A percentile compares a stretch with the other conserved stretches of the same genome.
Evolutionary conservation across 441 rosid species (phyloP).

Genomic region (Geranium incanum): DNA sequence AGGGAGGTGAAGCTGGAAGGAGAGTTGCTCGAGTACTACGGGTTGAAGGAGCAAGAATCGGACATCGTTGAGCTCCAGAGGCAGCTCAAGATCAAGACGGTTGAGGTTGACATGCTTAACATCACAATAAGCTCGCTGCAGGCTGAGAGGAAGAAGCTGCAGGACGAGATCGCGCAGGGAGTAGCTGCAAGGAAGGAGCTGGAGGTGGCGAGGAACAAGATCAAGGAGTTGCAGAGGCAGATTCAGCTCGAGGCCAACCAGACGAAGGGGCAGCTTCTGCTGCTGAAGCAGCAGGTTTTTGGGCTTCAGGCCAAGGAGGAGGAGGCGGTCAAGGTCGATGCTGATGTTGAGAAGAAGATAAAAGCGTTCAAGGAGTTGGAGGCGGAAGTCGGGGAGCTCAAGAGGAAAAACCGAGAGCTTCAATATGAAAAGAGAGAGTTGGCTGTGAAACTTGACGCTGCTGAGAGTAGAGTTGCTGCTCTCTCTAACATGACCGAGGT

Average conservation of each 20-base stretch:
- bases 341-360: conserved; percentile 59
- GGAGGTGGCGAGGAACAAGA: conserved; percentile 67
- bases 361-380: conserved; percentile 66
- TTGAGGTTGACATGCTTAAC: conserved; percentile 82
- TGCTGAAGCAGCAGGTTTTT: conserved; percentile 86
- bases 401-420: conserved; percentile 84
- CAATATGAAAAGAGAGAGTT: conserved; percentile 89
- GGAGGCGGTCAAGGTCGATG: conserved; percentile 66
- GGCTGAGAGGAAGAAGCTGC: conserved; percentile 81
- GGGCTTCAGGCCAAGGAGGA: conserved; percentile 74
- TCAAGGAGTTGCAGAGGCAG: conserved; percentile 82
- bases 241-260: conserved; percentile 87
- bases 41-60: conserved; percentile 81
- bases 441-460: conserved; percentile 68
- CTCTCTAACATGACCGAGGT: conserved; percentile 96
- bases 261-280: conserved; percentile 79
- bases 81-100: conserved; percentile 89
- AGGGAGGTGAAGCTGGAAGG: conserved; percentile 93
- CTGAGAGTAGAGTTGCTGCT: conserved; percentile 56
- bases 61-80: conserved; percentile 61
- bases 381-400: conserved; percentile 80
- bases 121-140: conserved; percentile 75
- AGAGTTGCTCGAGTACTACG: conserved; percentile 22
- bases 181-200: conserved; percentile 55
- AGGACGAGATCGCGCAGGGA: conserved; percentile 54